These are phyloP conservation scores for Coniochaeta sp. DNA, from an alignment of 2,329 filamentous ascomycete species.

Conservation along the genomic window DNA sequence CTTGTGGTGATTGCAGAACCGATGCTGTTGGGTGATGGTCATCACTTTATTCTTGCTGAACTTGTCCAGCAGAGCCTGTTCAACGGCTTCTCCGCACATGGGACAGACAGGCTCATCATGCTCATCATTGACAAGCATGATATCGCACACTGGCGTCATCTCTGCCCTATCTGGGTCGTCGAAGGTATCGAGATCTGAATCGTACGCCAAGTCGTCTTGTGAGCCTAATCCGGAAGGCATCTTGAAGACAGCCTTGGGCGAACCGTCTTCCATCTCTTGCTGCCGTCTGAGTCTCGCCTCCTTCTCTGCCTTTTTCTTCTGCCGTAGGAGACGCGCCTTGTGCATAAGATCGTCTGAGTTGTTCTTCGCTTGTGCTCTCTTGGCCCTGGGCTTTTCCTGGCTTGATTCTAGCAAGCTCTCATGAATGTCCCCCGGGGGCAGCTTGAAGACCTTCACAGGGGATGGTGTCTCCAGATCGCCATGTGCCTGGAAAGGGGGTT, in stretches of 20 bases:
- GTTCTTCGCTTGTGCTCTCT: not conserved
- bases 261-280: not conserved
- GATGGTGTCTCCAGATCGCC: not conserved
- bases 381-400: not conserved
- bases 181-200: not conserved
- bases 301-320: not conserved
- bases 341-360: not conserved
- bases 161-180: not conserved
- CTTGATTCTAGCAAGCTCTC: not conserved
- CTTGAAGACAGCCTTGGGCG: not conserved
- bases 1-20: constrained; percentile 60
- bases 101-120: constrained; percentile 44
- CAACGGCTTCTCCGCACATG: constrained; percentile 57
- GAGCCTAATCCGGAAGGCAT: not conserved
- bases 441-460: not conserved
- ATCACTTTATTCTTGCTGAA: constrained; percentile 41
- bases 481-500: not conserved
- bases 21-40: constrained; percentile 50
- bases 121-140: not conserved
- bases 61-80: constrained; percentile 42
- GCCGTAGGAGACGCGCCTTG: not conserved
- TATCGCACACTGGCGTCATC: not conserved
- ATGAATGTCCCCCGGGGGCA: not conserved
- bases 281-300: not conserved
- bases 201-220: not conserved